Base-by-base conservation (phyloP, 2,329 filamentous ascomycete species). In the Pyrenophora graminea region DNA sequence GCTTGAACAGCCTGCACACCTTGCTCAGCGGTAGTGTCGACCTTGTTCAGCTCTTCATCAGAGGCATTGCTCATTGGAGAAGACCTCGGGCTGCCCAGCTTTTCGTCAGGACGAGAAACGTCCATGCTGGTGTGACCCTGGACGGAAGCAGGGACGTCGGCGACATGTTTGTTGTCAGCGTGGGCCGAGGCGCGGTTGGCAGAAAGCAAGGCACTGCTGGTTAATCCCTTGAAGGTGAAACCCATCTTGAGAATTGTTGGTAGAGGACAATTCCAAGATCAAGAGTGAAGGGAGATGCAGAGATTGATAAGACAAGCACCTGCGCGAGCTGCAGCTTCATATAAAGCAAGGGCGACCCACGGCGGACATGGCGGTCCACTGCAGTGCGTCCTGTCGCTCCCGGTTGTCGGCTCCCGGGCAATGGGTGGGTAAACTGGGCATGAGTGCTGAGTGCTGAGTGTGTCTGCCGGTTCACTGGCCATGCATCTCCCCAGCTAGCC, bases 1-100 rank as follows among this genome's bases (percentile, higher is more conserved):
- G 67, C 68, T 45, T 71, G 66, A 2, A 65, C 55, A 37, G 58
- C 59, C 53, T 67, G 63, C 1, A 70, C 67, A 58, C 68, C 68
- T 3, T 48, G 38, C 52, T 69, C 62, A 23, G 64, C 68, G 41
- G 58, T 62, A 13, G 61, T 63, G 13, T 70, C 67, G 43, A 70
- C 54, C 55, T 62, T 69, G 60, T 65, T 69, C 53, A 70, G 39
- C 31, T 68, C 66, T 39, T 68, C 65, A 23, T 70, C 67, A 6
- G 63, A 61, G n/a, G 59, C 53, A 15, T 33, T 30, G 36, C 54
- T 56, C 9, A 43, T 48, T 17, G 48, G 48, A 8, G 46, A 47
- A 17, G 23, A 44, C 30, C 62, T 53, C 1, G 66, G 62, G 15
- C 58, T 58, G 25, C 66, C 66, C 17, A 66, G 45, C 53, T 70